Evolutionary conservation across 345 rosid genomes (phyloP), one percentile per base, ranked within the genome.

Genomic region (Kernera saxatilis): DNA sequence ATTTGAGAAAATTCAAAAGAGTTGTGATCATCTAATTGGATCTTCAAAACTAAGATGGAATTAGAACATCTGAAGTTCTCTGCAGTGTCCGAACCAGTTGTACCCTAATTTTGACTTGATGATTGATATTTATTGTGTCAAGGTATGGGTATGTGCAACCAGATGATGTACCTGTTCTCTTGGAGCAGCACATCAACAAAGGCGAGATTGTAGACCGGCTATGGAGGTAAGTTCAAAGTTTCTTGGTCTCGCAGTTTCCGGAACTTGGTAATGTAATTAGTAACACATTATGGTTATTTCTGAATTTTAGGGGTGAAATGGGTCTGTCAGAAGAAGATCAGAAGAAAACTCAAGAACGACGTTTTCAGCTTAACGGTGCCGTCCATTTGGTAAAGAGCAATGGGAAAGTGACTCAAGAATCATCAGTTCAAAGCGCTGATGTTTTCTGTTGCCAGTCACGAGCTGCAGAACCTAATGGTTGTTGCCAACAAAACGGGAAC

Each of bases 61-160:
- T 13, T 33, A 13, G 3, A 33, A 72, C 17, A 64, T n/a, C 8
- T 2, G 10, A 45, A 55, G 41, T 65, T 44, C 59, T 46, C 51
- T 29, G 37, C 52, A 15, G 14, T 64, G 40, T 45, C 71, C 0
- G 17, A 26, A 39, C 17, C 25, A 49, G 12, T 57, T 46, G 15
- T 48, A n/a, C 13, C 9, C 7, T 72, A 17, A 2, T 72, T 45
- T 57, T 66, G 46, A 58, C 44, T n/a, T 66, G 46, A 51, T 68
- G 57, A 62, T 26, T 26, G 37, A 5, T 40, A 40, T 29, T 48
- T 52, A 35, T 17, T 64, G 60, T 64, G 66, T 64, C 61, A 25
- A 91, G 97, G 97, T 87, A 89, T 73, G 99, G 99, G 39, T 94
- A 91, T 80, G 95, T 91, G 66, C 56, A 83, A 8, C 99, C 93